phyloP scores from a whole-genome alignment of 495 filamentous ascomycete genomes.

The Penicillium steckii region DNA sequence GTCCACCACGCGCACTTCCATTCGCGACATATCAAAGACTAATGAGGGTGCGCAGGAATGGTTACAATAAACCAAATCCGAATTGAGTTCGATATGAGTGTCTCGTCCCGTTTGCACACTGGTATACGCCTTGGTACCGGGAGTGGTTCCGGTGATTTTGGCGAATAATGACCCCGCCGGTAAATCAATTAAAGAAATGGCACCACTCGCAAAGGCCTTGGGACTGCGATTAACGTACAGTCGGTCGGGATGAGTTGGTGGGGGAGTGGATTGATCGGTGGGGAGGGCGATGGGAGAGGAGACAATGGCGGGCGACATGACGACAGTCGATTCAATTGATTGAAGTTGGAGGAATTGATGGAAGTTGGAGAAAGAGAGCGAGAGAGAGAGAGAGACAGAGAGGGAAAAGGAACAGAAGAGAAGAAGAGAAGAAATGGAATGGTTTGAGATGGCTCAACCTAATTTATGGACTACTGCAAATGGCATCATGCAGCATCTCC shows the following conservation, averaged over 20 bases:
- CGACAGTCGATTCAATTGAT: too few species aligned
- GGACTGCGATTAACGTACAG: conserved; percentile 37
- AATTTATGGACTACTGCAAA: too few species aligned
- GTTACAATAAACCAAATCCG: conserved; percentile 73
- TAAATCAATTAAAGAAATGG: conserved; percentile 58
- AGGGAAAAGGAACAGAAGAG: background rate
- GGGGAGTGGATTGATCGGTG: conserved; percentile 7
- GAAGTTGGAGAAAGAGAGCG: background rate
- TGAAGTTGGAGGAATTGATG: too few species aligned
- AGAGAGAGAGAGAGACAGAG: background rate
- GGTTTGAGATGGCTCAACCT: too few species aligned
- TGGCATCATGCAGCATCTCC: too few species aligned
- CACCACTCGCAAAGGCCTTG: conserved; percentile 57
- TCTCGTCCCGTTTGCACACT: conserved; percentile 63
- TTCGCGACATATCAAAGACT: conserved; percentile 65
- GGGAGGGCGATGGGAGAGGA: conserved; percentile 11
- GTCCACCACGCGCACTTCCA: conserved; percentile 59
- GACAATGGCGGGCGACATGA: conserved; percentile 23
- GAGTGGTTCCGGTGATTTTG: conserved; percentile 51
- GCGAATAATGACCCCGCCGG: conserved; percentile 63
- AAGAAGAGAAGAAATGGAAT: background rate
- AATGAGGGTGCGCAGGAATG: conserved; percentile 70
- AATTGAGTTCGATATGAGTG: conserved; percentile 71
- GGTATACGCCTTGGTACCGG: conserved; percentile 61
- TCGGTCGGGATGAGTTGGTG: conserved; percentile 36